phyloP scores from a whole-genome alignment of 2,329 filamentous ascomycete species.

The Lecanicillium sp. region DNA sequence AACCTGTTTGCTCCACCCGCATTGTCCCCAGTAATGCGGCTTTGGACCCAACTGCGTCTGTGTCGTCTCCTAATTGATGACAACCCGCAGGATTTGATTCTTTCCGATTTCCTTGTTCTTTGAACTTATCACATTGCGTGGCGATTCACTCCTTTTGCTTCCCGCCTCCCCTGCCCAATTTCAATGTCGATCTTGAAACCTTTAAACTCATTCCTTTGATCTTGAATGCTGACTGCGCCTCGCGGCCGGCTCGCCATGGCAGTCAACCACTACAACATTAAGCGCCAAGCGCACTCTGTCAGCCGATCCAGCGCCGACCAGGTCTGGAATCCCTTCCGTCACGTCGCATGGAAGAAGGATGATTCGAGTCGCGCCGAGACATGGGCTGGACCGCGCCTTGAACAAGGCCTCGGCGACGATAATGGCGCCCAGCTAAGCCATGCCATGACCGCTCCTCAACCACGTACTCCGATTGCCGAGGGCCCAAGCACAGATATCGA shows the following conservation, averaged over 20 bases:
- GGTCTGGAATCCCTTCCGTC: slow-evolving; percentile 36
- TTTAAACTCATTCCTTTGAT: too few relatives aligned
- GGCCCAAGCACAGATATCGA: slow-evolving; percentile 6
- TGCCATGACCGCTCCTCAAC: slow-evolving; percentile 23
- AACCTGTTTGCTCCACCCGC: too few relatives aligned
- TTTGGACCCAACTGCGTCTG: too few relatives aligned
- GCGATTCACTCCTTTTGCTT: too few relatives aligned
- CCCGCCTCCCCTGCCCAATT: too few relatives aligned
- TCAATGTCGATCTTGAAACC: too few relatives aligned
- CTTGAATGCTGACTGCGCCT: too few relatives aligned
- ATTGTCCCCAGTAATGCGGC: too few relatives aligned
- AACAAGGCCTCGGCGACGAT: slow-evolving; percentile 19
- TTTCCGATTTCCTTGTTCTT: too few relatives aligned
- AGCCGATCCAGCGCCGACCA: slow-evolving; percentile 30
- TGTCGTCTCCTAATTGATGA: too few relatives aligned
- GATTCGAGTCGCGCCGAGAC: slow-evolving; percentile 21
- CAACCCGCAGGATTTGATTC: too few relatives aligned
- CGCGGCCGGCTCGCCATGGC: slow-evolving; percentile 9
- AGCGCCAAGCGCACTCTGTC: slow-evolving; percentile 33
- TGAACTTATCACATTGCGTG: too few relatives aligned
- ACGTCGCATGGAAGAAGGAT: slow-evolving; percentile 26
- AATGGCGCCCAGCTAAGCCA: slow-evolving; percentile 27
- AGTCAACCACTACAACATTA: slow-evolving; percentile 40
- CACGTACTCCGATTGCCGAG: slow-evolving; percentile 8
- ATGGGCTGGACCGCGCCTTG: slow-evolving; percentile 24